Evolutionary conservation across 768 basidiomycete genomes (phyloP), one percentile per base, ranked within the genome.

Genomic region (Lentinula boryana): DNA sequence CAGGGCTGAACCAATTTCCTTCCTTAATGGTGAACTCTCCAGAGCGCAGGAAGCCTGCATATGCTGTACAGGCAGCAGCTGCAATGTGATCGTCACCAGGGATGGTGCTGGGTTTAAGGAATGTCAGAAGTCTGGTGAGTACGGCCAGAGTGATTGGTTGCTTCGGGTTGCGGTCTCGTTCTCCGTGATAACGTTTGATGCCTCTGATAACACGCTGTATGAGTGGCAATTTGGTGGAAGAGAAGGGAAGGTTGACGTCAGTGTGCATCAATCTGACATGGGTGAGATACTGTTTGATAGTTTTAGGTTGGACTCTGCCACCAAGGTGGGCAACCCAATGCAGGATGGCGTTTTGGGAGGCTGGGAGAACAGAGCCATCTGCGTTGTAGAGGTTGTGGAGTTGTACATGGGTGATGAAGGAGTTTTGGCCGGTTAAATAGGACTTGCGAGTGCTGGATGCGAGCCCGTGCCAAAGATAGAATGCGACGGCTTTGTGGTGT

Each of bases 141-240:
- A 60, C 33, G n/a, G 16, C 32, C 48, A 52, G 18, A 15, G 59
- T 71, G 60, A 72, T 72, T 13, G 70, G 70, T 21, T 65, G 66
- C 46, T 65, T 65, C 5, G 66, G 72, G 9, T 67, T 67, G 3
- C 66, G 68, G 3, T 62, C 64, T 4, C 55, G 35, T n/a, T 71
- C 66, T 1, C 74, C 71, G 44, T 69, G 64, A 40, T 66, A 67
- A 5, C 63, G 64, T 61, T 75, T 74, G 62, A 74, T 74, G 8
- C 75, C 74, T 0, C 72, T 61, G 46, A 75, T 64, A 41, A 75
- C 56, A 0, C 69, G 63, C 27, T 69, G 67, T 12, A 74, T 49
- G 1, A 65, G 65, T 1, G 66, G 65, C 9, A 71, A 71, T 35
- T 72, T 60, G 40, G 65, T 67, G 2, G 67, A 62, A 1, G 49